phyloP scores from a whole-genome alignment of 345 rosid genomes.

The Draba incana region DNA sequence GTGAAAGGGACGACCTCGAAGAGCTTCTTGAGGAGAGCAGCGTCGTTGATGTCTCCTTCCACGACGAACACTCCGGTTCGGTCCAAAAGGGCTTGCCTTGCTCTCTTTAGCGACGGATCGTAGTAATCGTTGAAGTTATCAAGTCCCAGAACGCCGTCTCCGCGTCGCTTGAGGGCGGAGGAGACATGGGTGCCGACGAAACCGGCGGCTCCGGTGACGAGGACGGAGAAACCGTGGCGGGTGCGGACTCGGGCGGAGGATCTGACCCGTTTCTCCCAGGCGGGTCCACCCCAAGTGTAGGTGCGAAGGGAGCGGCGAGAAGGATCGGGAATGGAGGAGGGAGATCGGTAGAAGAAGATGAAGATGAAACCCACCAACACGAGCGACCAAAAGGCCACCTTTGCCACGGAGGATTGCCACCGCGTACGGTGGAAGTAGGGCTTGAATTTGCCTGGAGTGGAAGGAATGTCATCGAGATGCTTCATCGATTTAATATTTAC shows the following conservation, averaged over 20 bases:
- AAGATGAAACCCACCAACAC: conserved; percentile 72
- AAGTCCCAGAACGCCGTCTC: conserved; percentile 55
- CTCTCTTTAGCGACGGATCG: conserved; percentile 50
- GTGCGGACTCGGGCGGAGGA: conserved; percentile 48
- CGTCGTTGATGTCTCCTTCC: conserved; percentile 55
- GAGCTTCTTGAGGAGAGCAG: conserved; percentile 45
- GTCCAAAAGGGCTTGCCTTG: conserved; percentile 46
- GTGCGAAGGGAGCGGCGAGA: conserved; percentile 46
- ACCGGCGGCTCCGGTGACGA: conserved; percentile 67
- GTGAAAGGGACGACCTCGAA: conserved; percentile 54
- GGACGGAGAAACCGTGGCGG: conserved; percentile 44
- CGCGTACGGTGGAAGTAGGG: conserved; percentile 60
- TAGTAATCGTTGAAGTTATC: conserved; percentile 64
- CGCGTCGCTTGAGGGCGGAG: conserved; percentile 52
- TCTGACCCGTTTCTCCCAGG: conserved; percentile 47
- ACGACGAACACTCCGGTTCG: conserved; percentile 50
- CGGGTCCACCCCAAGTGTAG: conserved; percentile 42
- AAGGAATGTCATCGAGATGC: conserved; percentile 76
- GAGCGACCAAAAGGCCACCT: conserved; percentile 91
- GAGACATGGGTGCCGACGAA: conserved; percentile 62
- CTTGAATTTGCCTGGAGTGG: conserved; percentile 96
- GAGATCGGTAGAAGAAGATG: conserved; percentile 84
- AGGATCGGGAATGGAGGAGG: conserved; percentile 53
- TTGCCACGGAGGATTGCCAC: conserved; percentile 78
- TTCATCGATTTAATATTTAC: conserved; percentile 37